phyloP scores from a whole-genome alignment of 2,329 filamentous ascomycete species.

The Chaetomium sp. region DNA sequence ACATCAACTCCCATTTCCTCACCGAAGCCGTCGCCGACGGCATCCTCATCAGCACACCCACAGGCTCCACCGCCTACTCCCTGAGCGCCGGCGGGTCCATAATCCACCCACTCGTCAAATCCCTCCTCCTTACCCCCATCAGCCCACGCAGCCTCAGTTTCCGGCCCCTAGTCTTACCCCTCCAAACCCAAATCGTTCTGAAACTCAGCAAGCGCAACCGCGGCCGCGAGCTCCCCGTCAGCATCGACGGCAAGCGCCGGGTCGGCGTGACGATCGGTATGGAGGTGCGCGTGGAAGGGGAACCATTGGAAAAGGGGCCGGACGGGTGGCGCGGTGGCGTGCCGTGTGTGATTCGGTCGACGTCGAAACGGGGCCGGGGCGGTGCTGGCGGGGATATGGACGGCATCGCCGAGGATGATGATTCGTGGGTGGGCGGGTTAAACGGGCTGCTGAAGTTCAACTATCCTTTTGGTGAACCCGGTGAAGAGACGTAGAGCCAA shows the following conservation, averaged over 20 bases:
- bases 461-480: constrained; percentile 77
- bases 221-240: constrained; percentile 69
- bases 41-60: constrained; percentile 89
- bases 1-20: constrained; percentile 78
- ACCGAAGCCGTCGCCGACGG: constrained; percentile 94
- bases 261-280: constrained; percentile 65
- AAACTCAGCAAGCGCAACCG: constrained; percentile 75
- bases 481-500: constrained; percentile 8
- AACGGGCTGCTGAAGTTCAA: constrained; percentile 96
- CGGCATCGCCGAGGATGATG: constrained; percentile 57
- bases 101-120: constrained; percentile 85
- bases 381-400: constrained; percentile 17
- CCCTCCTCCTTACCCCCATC: constrained; percentile 86
- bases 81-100: constrained; percentile 90
- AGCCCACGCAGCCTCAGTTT: constrained; percentile 90
- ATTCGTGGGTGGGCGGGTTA: constrained; percentile 93
- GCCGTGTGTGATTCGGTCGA: constrained; percentile 75
- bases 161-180: constrained; percentile 79
- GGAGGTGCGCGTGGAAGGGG: constrained; percentile 84
- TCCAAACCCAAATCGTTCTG: constrained; percentile 76
- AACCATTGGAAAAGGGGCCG: constrained; percentile 56
- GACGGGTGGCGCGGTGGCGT: constrained; percentile 67
- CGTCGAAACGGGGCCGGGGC: constrained; percentile 38
- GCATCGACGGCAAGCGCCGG: constrained; percentile 67
- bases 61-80: constrained; percentile 91